phyloP scores from a whole-genome alignment of 2,329 filamentous ascomycete genomes.

The Akanthomyces dipterigenus region DNA sequence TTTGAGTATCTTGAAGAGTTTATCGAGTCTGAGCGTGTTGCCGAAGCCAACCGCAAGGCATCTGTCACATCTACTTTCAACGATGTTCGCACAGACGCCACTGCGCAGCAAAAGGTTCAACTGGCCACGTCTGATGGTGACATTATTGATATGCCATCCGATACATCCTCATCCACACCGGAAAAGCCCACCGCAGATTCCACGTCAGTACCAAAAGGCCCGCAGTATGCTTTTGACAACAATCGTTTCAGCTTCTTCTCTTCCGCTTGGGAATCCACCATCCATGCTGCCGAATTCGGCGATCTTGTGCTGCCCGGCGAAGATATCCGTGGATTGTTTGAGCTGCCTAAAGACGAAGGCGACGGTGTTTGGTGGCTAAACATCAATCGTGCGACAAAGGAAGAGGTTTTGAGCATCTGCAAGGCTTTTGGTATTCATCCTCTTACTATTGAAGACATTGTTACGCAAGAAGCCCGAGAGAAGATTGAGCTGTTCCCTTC shows the following conservation, averaged over 20 bases:
- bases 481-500: slow-evolving; percentile 97
- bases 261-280: slow-evolving; percentile 86
- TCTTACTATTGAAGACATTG: slow-evolving; percentile 92
- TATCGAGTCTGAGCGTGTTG: slow-evolving; percentile 55
- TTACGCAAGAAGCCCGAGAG: slow-evolving; percentile 89
- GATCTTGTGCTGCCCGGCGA: slow-evolving; percentile 86
- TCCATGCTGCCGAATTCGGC: slow-evolving; percentile 82
- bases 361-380: slow-evolving; percentile 99
- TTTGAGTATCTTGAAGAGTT: slow-evolving; percentile 94
- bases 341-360: slow-evolving; percentile 52
- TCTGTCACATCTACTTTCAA: slow-evolving; percentile 30
- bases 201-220: slow-evolving; percentile 29
- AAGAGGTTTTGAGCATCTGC: slow-evolving; percentile 81
- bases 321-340: slow-evolving; percentile 80
- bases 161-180: slow-evolving; percentile 31
- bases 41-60: slow-evolving; percentile 43
- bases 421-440: slow-evolving; percentile 95
- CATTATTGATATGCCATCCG: slow-evolving; percentile 46
- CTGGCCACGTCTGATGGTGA: slow-evolving; percentile 50
- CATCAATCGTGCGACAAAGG: slow-evolving; percentile 80
- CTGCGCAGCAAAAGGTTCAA: slow-evolving; percentile 24
- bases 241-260: slow-evolving; percentile 97
- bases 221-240: slow-evolving; percentile 42
- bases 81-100: slow-evolving; percentile 25
- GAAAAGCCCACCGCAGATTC: slow-evolving; percentile 40